A percentile compares a stretch with the other conserved stretches of the same genome.
Evolutionary conservation across 1,284 basidiomycete species (phyloP).

Genomic region (Sporisorium graminicola): DNA sequence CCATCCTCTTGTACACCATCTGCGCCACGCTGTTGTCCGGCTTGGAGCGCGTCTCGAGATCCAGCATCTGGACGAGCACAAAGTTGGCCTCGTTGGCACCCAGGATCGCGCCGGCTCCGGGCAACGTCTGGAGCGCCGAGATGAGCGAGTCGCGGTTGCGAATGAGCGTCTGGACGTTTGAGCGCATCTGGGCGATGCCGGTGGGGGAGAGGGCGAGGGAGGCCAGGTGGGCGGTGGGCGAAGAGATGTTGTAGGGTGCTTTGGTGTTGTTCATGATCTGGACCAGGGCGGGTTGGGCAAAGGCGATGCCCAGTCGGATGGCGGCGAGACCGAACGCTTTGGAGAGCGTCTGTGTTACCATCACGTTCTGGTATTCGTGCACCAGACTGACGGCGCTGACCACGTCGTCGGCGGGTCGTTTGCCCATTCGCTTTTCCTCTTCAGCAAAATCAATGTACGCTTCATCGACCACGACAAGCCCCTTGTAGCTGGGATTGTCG

Average conservation of each 20-base stretch:
- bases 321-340: slow-evolving; percentile 96
- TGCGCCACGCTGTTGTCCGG: slow-evolving; percentile 81
- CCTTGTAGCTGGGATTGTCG: slow-evolving; percentile 85
- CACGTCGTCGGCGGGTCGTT: slow-evolving; percentile 62
- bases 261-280: slow-evolving; percentile 96
- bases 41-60: slow-evolving; percentile 69
- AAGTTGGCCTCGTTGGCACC: slow-evolving; percentile 94
- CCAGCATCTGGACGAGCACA: slow-evolving; percentile 83
- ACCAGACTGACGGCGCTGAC: slow-evolving; percentile 79
- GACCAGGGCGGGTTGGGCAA: slow-evolving; percentile 88
- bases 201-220: slow-evolving; percentile 79
- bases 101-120: slow-evolving; percentile 77
- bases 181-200: slow-evolving; percentile 78
- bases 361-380: slow-evolving; percentile 86
- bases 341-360: slow-evolving; percentile 94
- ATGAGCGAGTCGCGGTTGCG: slow-evolving; percentile 76
- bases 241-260: slow-evolving; percentile 96
- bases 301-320: slow-evolving; percentile 89
- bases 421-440: slow-evolving; percentile 61
- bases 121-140: slow-evolving; percentile 72
- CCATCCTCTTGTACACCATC: slow-evolving; percentile 83
- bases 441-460: slow-evolving; percentile 94
- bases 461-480: slow-evolving; percentile 94
- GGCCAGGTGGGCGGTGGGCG: slow-evolving; percentile 87
- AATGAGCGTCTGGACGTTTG: slow-evolving; percentile 77